Evolutionary conservation across 163 green algal genomes (phyloP), one percentile per base, ranked within the genome.

Genomic region (Chlorella variabilis): DNA sequence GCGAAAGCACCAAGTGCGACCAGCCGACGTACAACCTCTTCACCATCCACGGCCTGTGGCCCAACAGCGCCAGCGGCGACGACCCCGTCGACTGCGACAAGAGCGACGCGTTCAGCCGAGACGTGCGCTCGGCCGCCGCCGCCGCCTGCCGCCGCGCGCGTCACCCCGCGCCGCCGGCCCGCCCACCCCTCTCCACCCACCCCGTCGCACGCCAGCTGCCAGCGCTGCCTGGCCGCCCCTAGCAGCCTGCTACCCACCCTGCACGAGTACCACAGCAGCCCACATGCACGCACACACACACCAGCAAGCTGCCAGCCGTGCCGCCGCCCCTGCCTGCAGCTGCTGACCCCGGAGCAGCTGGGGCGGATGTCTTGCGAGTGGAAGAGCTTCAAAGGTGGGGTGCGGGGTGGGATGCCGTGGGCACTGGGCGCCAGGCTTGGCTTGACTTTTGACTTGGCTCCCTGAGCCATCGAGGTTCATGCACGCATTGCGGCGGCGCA

Each of bases 31-130:
- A 59, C 58, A 66, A 58, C 27, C 41, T 38, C 23, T 94, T 94
- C 80, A 93, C 89, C 70, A 87, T 94, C 49, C 91, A 94, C 42
- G 90, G 91, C 3, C 83, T 94, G 31, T 93, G 91, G 91, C 90
- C 90, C 59, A 89, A 92, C 75, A 92, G 89, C 75, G 25, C 79
- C 25, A 83, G 82, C 63, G 89, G 87, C 38, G 82, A 45, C 7
- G 91, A 77, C 61, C 91, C 90, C 7, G 34, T 56, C 29, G 70
- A 58, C 41, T 86, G 73, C 41, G 39, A 75, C 39, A 9, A 7
- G 34, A 66, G 45, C 34, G 33, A 81, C 36, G 68, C 33, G 1
- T 86, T 78, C 15, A 51, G 23, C n/a, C 45, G 36, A 54, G 7
- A 63, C 36, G 27, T 42, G 34, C 11, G 78, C 18, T 54, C 21